phyloP scores from a whole-genome alignment of 2,329 filamentous ascomycete species.

The Claviceps sp. region DNA sequence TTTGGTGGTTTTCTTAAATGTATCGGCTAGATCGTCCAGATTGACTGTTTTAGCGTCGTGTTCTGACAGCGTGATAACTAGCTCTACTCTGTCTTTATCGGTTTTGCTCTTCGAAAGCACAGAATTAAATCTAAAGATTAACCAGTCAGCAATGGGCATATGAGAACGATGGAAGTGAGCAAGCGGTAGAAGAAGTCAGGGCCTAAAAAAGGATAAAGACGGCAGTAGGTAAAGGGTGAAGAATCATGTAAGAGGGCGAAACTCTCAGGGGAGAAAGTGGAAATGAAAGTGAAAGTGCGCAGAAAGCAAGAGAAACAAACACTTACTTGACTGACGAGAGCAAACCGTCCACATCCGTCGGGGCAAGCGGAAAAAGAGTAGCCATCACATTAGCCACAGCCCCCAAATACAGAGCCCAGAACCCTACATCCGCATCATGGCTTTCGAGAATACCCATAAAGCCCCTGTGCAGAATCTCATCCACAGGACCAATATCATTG shows the following conservation, averaged over 20 bases:
- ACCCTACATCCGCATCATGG: slow-evolving; percentile 25
- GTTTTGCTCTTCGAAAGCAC: slow-evolving; percentile 7
- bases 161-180: no score
- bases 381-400: slow-evolving; percentile 31
- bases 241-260: no score
- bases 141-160: background rate
- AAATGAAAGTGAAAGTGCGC: background rate
- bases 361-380: slow-evolving; percentile 27
- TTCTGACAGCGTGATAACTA: slow-evolving; percentile 22
- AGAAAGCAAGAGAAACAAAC: background rate
- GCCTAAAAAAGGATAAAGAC: background rate
- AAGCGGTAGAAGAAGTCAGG: background rate
- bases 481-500: slow-evolving; percentile 38
- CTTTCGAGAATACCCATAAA: slow-evolving; percentile 28
- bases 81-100: slow-evolving; percentile 22
- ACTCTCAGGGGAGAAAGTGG: background rate
- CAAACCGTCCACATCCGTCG: slow-evolving; percentile 22
- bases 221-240: no score
- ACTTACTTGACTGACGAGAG: slow-evolving; percentile 25
- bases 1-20: slow-evolving; percentile 22
- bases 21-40: slow-evolving; percentile 19
- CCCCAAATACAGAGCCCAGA: slow-evolving; percentile 42
- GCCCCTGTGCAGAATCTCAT: slow-evolving; percentile 28
- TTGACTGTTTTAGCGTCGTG: slow-evolving; percentile 18
- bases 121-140: slow-evolving; percentile 1